phyloP scores from a whole-genome alignment of 2,329 filamentous ascomycete species.

The Scytalidium lignicola region DNA sequence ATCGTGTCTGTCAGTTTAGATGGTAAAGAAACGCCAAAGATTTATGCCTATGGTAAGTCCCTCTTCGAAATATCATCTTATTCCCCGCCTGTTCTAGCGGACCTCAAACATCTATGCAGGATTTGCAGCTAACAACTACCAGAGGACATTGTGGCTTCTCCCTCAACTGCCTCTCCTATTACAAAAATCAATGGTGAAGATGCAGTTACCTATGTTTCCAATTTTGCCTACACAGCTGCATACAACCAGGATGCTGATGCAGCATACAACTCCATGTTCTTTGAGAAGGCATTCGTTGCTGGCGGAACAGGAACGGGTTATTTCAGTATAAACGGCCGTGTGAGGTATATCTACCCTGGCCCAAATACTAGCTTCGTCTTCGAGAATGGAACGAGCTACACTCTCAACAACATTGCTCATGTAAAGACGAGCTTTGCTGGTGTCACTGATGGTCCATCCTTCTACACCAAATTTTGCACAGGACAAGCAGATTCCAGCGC shows the following conservation, averaged over 20 bases:
- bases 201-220: conserved; percentile 42
- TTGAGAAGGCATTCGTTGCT: conserved; percentile 24
- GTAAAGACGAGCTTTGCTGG: conserved; percentile 30
- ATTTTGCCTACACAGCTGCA: conserved; percentile 34
- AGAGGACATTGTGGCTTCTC: conserved; percentile 38
- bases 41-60: conserved; percentile 44
- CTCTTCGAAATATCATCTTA: neutral
- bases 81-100: neutral
- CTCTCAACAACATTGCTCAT: conserved; percentile 29
- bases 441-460: conserved; percentile 22
- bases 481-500: neutral
- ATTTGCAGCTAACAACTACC: neutral
- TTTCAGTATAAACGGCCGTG: conserved; percentile 32
- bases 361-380: conserved; percentile 34
- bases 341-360: conserved; percentile 34
- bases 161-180: conserved; percentile 41
- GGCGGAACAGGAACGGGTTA: conserved; percentile 25
- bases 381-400: conserved; percentile 32
- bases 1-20: conserved; percentile 58
- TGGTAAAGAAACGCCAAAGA: conserved; percentile 51
- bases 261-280: conserved; percentile 38
- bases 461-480: conserved; percentile 22
- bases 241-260: conserved; percentile 35
- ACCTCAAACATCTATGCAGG: too few species aligned
- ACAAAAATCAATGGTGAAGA: conserved; percentile 52